Percentiles rank a stretch among this genome's conserved stretches.
These are phyloP conservation scores for Pezicula radicicola DNA, from an alignment of 2,329 filamentous ascomycete species.

Conservation along the genomic window DNA sequence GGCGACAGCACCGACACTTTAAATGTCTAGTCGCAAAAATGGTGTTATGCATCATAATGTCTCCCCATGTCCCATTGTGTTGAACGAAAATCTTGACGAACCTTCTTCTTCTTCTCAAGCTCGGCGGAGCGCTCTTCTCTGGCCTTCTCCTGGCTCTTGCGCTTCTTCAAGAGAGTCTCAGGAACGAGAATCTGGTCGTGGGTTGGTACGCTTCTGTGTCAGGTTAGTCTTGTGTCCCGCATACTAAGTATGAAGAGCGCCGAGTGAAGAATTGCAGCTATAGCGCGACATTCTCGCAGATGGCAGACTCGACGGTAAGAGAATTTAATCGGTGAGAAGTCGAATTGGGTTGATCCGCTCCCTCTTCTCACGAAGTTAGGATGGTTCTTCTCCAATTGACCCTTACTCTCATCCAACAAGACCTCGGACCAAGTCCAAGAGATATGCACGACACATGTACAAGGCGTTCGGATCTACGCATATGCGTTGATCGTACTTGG, in stretches of 20 bases:
- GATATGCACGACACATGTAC: slow-evolving; percentile 26
- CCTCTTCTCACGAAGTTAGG: slow-evolving; percentile 17
- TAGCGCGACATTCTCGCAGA: slow-evolving; percentile 85
- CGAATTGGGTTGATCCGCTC: slow-evolving; percentile 21
- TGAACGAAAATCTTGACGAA: slow-evolving; percentile 35
- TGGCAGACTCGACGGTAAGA: slow-evolving; percentile 78
- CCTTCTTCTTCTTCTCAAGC: slow-evolving; percentile 84
- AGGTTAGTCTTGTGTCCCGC: slow-evolving; percentile 76
- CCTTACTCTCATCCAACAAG: slow-evolving; percentile 71
- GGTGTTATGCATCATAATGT: slow-evolving; percentile 82
- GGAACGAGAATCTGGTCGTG: slow-evolving; percentile 95
- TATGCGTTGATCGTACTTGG: slow-evolving; percentile 22
- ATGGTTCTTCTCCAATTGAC: slow-evolving; percentile 20
- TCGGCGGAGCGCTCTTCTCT: slow-evolving; percentile 82
- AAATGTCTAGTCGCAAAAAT: slow-evolving; percentile 81
- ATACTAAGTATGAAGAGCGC: slow-evolving; percentile 69
- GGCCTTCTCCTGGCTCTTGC: slow-evolving; percentile 99
- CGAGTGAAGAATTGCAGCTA: slow-evolving; percentile 91
- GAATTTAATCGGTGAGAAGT: slow-evolving; percentile 73
- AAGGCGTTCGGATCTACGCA: slow-evolving; percentile 14
- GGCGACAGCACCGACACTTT: slow-evolving; percentile 92
- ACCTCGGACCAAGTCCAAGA: slow-evolving; percentile 58
- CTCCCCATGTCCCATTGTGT: slow-evolving; percentile 34
- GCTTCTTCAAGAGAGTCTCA: slow-evolving; percentile 99
- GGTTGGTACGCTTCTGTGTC: slow-evolving; percentile 83